These are phyloP conservation scores for Botryotinia globosa DNA, from an alignment of 2,329 filamentous ascomycete species.

Conservation along the genomic window DNA sequence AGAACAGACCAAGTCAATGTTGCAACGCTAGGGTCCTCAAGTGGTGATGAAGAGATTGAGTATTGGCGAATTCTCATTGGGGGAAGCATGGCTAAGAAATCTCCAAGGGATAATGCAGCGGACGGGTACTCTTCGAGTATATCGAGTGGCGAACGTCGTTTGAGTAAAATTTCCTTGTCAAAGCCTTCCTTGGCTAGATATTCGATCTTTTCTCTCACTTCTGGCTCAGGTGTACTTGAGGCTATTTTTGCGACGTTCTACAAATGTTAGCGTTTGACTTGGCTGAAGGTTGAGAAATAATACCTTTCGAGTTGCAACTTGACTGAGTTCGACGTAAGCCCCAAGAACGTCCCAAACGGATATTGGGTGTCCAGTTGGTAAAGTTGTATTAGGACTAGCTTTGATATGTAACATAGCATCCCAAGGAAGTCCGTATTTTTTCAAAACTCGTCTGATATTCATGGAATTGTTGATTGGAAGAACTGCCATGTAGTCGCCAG, in stretches of 20 bases:
- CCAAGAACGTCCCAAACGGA: conserved; percentile 53
- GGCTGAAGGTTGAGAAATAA: conserved; percentile 22
- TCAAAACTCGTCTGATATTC: conserved; percentile 33
- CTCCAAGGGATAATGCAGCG: conserved; percentile 59
- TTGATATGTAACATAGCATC: conserved; percentile 54
- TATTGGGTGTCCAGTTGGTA: conserved; percentile 48
- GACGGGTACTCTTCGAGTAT: conserved; percentile 62
- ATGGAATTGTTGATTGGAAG: conserved; percentile 25
- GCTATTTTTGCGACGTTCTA: conserved; percentile 48
- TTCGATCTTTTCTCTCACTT: conserved; percentile 43
- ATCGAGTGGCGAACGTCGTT: conserved; percentile 64
- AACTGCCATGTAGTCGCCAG: conserved; percentile 29
- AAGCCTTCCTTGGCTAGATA: conserved; percentile 39
- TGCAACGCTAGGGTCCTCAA: conserved; percentile 61
- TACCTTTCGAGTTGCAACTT: conserved; percentile 52
- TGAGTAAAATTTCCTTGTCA: conserved; percentile 40
- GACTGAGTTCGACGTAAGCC: conserved; percentile 58
- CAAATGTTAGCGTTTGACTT: background rate
- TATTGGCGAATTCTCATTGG: conserved; percentile 79
- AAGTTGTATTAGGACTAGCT: conserved; percentile 41
- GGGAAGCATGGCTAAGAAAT: conserved; percentile 69
- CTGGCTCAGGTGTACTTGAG: conserved; percentile 46
- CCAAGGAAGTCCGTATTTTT: conserved; percentile 18
- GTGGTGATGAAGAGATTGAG: conserved; percentile 73
- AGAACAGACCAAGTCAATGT: conserved; percentile 61